These are phyloP conservation scores for Penicillium pancosmium DNA, from an alignment of 495 filamentous ascomycete species.

Conservation along the genomic window DNA sequence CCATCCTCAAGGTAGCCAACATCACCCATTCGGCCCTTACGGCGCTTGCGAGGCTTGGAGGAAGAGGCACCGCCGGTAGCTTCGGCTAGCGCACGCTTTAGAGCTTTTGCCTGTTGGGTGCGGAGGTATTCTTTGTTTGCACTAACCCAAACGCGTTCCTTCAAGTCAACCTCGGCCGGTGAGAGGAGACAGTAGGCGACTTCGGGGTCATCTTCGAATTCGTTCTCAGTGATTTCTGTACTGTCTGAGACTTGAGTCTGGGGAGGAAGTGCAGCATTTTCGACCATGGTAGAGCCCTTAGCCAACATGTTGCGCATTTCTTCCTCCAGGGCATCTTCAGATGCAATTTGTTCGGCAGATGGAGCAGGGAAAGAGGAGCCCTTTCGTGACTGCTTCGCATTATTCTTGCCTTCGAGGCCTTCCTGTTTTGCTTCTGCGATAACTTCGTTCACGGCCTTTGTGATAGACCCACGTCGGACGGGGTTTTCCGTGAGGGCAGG, in stretches of 20 bases:
- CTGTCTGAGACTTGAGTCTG: conserved; percentile 41
- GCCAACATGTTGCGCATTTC: conserved; percentile 45
- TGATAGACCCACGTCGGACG: conserved; percentile 25
- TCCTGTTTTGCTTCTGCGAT: conserved; percentile 29
- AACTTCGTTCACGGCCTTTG: conserved; percentile 27
- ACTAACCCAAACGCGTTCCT: conserved; percentile 91
- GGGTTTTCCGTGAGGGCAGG: conserved; percentile 39
- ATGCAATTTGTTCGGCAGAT: conserved; percentile 43
- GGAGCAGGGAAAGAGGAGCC: conserved; percentile 31
- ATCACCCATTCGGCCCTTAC: conserved; percentile 53
- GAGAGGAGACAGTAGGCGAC: conserved; percentile 75
- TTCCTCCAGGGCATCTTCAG: conserved; percentile 47
- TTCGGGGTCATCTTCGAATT: conserved; percentile 81
- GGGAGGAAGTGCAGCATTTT: conserved; percentile 24
- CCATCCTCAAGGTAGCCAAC: conserved; percentile 51
- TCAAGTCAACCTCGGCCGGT: conserved; percentile 69
- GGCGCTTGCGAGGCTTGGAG: conserved; percentile 49
- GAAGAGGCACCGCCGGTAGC: conserved; percentile 48
- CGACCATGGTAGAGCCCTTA: conserved; percentile 43
- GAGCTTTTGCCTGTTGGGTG: conserved; percentile 73
- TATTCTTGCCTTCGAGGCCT: conserved; percentile 22
- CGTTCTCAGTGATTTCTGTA: conserved; percentile 66
- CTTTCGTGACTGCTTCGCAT: conserved; percentile 38
- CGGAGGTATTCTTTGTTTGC: conserved; percentile 90
- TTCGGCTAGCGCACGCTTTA: conserved; percentile 63